phyloP scores from a whole-genome alignment of 805 yeast species.

The Saccharomycopsis sp. region DNA sequence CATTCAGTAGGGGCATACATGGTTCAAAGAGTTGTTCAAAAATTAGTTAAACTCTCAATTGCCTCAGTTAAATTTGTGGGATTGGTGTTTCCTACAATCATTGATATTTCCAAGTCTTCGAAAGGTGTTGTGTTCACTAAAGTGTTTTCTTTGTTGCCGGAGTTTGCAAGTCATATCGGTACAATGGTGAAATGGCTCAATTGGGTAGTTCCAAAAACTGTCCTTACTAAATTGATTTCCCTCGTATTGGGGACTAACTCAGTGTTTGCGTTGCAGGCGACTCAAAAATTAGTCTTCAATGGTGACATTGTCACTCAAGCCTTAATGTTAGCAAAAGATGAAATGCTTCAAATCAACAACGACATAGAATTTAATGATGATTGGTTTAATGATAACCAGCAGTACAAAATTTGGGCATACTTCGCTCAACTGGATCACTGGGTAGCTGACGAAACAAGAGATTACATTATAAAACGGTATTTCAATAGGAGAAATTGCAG shows the following conservation, averaged over 20 bases:
- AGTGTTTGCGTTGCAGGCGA: conserved; percentile 26
- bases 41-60: conserved; percentile 22
- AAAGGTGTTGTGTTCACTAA: conserved; percentile 32
- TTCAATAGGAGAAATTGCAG: conserved; percentile 1
- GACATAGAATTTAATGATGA: conserved; percentile 46
- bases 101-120: conserved; percentile 45
- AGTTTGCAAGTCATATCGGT: conserved; percentile 29
- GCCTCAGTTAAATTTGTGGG: conserved; percentile 40
- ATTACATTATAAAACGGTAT: conserved; percentile 19
- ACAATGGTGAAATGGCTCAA: conserved; percentile 23
- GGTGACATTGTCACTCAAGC: conserved; percentile 46
- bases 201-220: conserved; percentile 3
- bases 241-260: neutral
- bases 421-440: conserved; percentile 60
- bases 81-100: conserved; percentile 62
- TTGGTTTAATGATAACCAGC: conserved; percentile 27
- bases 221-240: neutral
- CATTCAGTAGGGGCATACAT: conserved; percentile 72
- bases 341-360: conserved; percentile 45
- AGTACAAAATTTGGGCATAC: conserved; percentile 41
- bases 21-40: conserved; percentile 42
- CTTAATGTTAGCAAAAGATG: conserved; percentile 50
- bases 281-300: conserved; percentile 36
- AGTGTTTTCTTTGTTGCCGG: conserved; percentile 24
- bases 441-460: conserved; percentile 47